Percentiles rank a stretch among this genome's conserved stretches.
Conservation (phyloP, 208 protist species). For the Tritrichomonas foetus region DNA sequence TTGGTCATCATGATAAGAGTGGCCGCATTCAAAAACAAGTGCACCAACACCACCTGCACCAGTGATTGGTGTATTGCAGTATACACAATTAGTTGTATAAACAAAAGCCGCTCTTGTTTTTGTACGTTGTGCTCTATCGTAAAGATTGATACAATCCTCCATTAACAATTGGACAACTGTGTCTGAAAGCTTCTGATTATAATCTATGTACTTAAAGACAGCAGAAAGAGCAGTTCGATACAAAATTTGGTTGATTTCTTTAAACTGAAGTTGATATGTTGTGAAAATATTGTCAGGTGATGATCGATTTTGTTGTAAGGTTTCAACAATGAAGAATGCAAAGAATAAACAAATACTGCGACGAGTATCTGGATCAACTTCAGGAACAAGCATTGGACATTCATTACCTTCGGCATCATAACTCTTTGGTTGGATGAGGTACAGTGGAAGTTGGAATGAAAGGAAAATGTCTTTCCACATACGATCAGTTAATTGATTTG, state of each 20-base stretch:
- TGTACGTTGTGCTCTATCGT: background rate
- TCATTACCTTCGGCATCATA: too few relatives aligned
- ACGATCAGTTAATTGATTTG: background rate
- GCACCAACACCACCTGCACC: background rate
- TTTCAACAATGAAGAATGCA: conserved; percentile 22
- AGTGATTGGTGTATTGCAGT: background rate
- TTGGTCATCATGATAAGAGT: background rate
- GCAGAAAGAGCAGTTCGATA: background rate
- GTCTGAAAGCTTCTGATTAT: background rate
- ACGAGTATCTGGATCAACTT: background rate
- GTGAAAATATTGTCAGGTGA: background rate
- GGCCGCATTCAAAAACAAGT: background rate
- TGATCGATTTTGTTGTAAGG: background rate
- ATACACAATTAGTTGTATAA: background rate
- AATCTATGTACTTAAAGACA: conserved; percentile 32
- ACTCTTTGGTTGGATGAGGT: background rate
- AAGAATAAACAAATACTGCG: background rate
- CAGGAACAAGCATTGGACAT: too few relatives aligned
- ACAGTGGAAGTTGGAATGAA: background rate
- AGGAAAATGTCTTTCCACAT: conserved; percentile 30
- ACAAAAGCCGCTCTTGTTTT: background rate
- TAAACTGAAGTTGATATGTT: background rate
- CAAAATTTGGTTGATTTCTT: background rate
- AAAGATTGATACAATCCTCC: background rate
- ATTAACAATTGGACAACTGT: background rate